Evolutionary conservation across 228 moss, liverwort and hornwort species (phyloP).

Genomic region (Sphagnum magellanicum): DNA sequence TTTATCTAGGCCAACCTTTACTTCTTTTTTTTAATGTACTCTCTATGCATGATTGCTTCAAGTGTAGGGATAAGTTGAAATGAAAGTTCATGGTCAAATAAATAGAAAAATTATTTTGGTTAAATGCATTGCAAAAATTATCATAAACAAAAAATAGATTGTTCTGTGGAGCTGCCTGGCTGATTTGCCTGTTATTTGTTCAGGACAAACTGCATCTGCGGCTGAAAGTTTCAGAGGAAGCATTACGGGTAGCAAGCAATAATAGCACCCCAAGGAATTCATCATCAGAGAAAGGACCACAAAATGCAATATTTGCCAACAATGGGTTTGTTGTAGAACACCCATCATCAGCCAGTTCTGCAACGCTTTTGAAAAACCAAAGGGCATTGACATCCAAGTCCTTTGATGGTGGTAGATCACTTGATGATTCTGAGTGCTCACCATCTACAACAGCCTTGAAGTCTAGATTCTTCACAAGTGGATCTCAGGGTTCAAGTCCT

Average conservation of each 20-base stretch:
- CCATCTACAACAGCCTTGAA: slow-evolving; percentile 78
- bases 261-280: slow-evolving; percentile 45
- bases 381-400: slow-evolving; percentile 83
- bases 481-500: not conserved
- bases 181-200: slow-evolving; percentile 8
- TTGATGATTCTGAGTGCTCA: slow-evolving; percentile 48
- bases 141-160: not conserved
- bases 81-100: not conserved
- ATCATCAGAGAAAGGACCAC: slow-evolving; percentile 45
- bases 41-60: not conserved
- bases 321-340: slow-evolving; percentile 57
- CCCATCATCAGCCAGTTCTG: slow-evolving; percentile 48
- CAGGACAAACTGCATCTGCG: slow-evolving; percentile 96
- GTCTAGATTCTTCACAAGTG: slow-evolving; percentile 49
- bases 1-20: too few relatives aligned
- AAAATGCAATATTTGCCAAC: slow-evolving; percentile 59
- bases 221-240: slow-evolving; percentile 94
- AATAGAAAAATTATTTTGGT: not conserved
- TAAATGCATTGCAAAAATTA: not conserved
- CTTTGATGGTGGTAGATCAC: slow-evolving; percentile 87
- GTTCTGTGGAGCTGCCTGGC: not conserved
- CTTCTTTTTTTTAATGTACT: not conserved
- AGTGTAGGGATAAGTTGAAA: not conserved
- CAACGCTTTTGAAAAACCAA: slow-evolving; percentile 74
- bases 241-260: slow-evolving; percentile 53